Base-by-base conservation (phyloP, 2,329 filamentous ascomycete genomes). In the Ophiobolus disseminans region DNA sequence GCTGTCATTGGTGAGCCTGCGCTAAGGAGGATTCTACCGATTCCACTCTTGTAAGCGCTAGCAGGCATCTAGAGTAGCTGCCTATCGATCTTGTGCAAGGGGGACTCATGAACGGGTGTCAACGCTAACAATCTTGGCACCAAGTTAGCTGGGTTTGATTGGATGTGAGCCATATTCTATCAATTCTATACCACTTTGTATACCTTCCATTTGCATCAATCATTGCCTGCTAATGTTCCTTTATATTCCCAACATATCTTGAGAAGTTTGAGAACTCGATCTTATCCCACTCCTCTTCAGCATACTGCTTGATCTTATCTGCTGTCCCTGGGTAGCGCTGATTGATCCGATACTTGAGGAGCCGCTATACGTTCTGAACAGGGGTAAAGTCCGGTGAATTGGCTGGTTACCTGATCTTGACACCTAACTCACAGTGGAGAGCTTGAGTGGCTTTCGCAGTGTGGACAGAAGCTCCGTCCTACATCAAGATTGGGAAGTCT, bases 141-240 rank as follows among this genome's bases (percentile, higher is more conserved):
- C n/a, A n/a, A n/a, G n/a, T n/a, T n/a, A n/a, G n/a, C n/a, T n/a
- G n/a, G n/a, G n/a, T n/a, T n/a, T n/a, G n/a, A n/a, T n/a, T n/a
- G n/a, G n/a, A n/a, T n/a, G n/a, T n/a, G n/a, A n/a, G n/a, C n/a
- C n/a, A n/a, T n/a, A n/a, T n/a, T n/a, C n/a, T n/a, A n/a, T n/a
- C n/a, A n/a, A n/a, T n/a, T n/a, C n/a, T n/a, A n/a, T 42, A 48
- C 45, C 45, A 42, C 32, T 48, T 48, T 21, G 31, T 48, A 16
- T 26, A n/a, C n/a, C 45, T 32, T 19, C 45, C 45, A 31, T 14
- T 14, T 37, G 45, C 31, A 20, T 37, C 5, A 17, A 48, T 48
- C 4, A 48, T 38, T 34, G 38, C 38, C 38, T 31, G 35, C 31
- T 38, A 48, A 21, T 31, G 38, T 13, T 48, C 45, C 22, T 31